Evolutionary conservation across 2,329 filamentous ascomycete genomes (phyloP).

Genomic region (Drechslerella coelobrocha): DNA sequence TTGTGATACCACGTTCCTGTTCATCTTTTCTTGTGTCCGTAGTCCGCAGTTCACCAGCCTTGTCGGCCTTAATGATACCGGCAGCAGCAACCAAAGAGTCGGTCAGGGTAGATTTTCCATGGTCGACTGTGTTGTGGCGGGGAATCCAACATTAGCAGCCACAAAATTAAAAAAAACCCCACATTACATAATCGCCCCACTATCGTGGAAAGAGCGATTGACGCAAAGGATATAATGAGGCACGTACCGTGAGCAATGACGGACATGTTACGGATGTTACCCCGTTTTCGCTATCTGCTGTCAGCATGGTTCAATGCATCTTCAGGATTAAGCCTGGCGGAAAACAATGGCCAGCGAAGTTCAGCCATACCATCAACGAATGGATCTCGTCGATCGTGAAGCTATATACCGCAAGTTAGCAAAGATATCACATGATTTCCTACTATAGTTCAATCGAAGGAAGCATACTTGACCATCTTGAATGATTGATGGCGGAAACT

Average conservation of each 20-base stretch:
- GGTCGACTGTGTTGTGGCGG: slow-evolving; percentile 71
- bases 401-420: slow-evolving; percentile 64
- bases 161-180: slow-evolving; percentile 29
- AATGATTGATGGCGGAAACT: slow-evolving; percentile 69
- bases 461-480: slow-evolving; percentile 99
- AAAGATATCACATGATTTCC: not conserved
- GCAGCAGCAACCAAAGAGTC: slow-evolving; percentile 98
- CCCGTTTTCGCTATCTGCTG: slow-evolving; percentile 60
- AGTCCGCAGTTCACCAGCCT: slow-evolving; percentile 93
- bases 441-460: slow-evolving; percentile 11
- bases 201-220: slow-evolving; percentile 5
- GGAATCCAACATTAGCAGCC: slow-evolving; percentile 28
- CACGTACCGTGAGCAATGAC: slow-evolving; percentile 93
- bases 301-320: slow-evolving; percentile 2
- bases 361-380: slow-evolving; percentile 67
- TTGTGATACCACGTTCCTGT: slow-evolving; percentile 99
- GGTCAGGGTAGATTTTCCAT: slow-evolving; percentile 99
- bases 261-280: slow-evolving; percentile 86
- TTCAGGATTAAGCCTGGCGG: slow-evolving; percentile 19
- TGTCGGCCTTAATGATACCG: slow-evolving; percentile 98
- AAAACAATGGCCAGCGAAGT: not conserved
- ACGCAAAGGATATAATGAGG: slow-evolving; percentile 1
- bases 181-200: slow-evolving; percentile 32
- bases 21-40: slow-evolving; percentile 97
- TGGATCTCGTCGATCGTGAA: slow-evolving; percentile 98